Base-by-base conservation (phyloP, 306 rosid genomes). In the Potentilla sterilis region DNA sequence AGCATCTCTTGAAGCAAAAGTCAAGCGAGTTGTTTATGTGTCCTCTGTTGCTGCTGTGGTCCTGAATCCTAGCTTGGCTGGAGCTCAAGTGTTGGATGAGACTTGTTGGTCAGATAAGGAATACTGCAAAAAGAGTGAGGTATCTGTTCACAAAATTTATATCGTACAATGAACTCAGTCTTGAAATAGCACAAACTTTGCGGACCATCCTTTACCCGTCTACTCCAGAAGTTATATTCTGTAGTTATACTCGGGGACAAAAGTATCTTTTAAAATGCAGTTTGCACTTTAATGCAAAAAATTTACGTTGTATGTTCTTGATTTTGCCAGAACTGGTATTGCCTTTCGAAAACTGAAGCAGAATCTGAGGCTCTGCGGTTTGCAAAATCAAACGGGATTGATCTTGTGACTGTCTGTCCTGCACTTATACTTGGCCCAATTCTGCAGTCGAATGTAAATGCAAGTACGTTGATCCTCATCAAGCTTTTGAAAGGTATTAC, bases 341-440 rank as follows among this genome's bases (percentile, higher is more conserved):
- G 64, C 54, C 86, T 77, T 58, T 80, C 97, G 42, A 93, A 93
- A 87, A 91, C 94, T 40, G 83, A 83, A 81, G 96, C 98, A 57
- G 97, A 93, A 77, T 77, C 78, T 77, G 88, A 86, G 76, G 94
- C 93, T 14, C 22, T 78, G 47, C 86, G 87, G 65, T 91, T 88
- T 77, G 92, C 86, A 4, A 82, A 63, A 66, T 80, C 52, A 77
- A 84, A 71, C 3, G 92, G 96, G 43, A 88, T 89, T 40, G 52
- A 52, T 34, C 55, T 88, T 37, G 94, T 91, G 35, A 73, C 83
- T 38, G 74, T 91, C 24, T 91, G 92, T 75, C 96, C 96, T 24
- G 35, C 83, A 44, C 32, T 81, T 41, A 68, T 87, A 35, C 4
- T 80, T 12, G 93, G 96, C 42, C 97, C 96, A 16, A 72, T 87